Evolutionary conservation across 768 basidiomycete genomes (phyloP).

Genomic region (Suillus spraguei): DNA sequence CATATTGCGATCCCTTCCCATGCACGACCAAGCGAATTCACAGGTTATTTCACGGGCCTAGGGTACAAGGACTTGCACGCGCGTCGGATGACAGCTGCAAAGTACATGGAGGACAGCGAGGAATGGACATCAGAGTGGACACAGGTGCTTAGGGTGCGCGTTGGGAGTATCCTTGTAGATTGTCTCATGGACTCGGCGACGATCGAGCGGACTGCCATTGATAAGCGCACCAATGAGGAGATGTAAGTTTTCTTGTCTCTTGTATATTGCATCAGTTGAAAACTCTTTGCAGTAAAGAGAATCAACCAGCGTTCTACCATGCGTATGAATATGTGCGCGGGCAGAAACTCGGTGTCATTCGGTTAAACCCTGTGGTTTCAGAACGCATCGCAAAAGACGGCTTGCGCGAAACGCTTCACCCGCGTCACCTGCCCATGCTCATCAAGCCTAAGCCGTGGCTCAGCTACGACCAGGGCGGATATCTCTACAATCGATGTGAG

Average conservation of each 20-base stretch:
- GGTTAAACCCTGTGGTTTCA: constrained; percentile 78
- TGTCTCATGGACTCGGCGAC: constrained; percentile 83
- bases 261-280: constrained; percentile 13
- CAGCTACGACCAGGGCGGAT: constrained; percentile 75
- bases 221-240: constrained; percentile 59
- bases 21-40: constrained; percentile 27
- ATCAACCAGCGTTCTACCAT: constrained; percentile 90
- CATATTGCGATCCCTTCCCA: constrained; percentile 51
- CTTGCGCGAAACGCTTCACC: constrained; percentile 74
- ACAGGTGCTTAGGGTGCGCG: constrained; percentile 68
- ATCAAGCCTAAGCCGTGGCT: constrained; percentile 90
- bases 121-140: constrained; percentile 85
- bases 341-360: constrained; percentile 89
- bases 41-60: constrained; percentile 55
- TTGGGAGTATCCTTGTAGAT: constrained; percentile 85
- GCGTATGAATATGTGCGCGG: constrained; percentile 94
- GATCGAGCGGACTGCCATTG: constrained; percentile 60
- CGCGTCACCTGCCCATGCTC: constrained; percentile 95
- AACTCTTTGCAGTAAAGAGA: constrained; percentile 55
- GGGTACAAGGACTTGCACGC: constrained; percentile 66
- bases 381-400: constrained; percentile 78
- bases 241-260: constrained; percentile 49
- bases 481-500: constrained; percentile 77
- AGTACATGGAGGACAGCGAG: constrained; percentile 65
- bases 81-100: constrained; percentile 65